phyloP scores from a whole-genome alignment of 2,329 filamentous ascomycete genomes.

The Monilinia aucupariae region DNA sequence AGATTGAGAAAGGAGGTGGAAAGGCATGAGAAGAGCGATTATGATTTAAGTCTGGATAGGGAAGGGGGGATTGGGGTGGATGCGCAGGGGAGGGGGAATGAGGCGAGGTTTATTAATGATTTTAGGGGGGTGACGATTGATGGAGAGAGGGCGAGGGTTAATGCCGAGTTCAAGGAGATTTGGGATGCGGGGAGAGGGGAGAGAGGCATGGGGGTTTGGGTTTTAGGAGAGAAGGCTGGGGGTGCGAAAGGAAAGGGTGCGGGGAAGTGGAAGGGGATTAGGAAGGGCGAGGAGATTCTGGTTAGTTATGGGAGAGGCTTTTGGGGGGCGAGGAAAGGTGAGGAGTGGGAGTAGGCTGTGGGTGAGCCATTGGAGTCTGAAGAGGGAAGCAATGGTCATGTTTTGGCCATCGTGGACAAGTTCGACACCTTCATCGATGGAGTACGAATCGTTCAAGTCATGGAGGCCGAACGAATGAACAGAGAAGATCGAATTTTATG shows the following conservation, averaged over 20 bases:
- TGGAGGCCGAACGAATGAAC: not conserved
- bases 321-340: constrained; percentile 47
- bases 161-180: constrained; percentile 50
- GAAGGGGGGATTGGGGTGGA: constrained; percentile 55
- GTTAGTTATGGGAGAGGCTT: constrained; percentile 45
- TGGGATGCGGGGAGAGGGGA: constrained; percentile 50
- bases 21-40: constrained; percentile 48
- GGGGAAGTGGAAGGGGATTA: too few relatives aligned
- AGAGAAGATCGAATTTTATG: not conserved
- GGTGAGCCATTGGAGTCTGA: not conserved
- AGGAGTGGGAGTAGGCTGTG: not conserved
- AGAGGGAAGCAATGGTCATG: not conserved
- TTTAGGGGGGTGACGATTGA: constrained; percentile 50
- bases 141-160: constrained; percentile 20
- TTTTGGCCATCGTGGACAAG: too few relatives aligned
- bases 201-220: constrained; percentile 54
- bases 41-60: constrained; percentile 59
- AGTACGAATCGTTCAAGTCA: not conserved
- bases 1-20: constrained; percentile 13
- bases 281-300: constrained; percentile 62
- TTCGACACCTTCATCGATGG: not conserved
- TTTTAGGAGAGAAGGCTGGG: constrained; percentile 43
- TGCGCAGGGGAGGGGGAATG: constrained; percentile 53
- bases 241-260: constrained; percentile 33
- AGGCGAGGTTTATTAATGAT: constrained; percentile 63